These are phyloP conservation scores for Daedaleopsis sinensis DNA, from an alignment of 768 basidiomycete genomes.

Conservation along the genomic window DNA sequence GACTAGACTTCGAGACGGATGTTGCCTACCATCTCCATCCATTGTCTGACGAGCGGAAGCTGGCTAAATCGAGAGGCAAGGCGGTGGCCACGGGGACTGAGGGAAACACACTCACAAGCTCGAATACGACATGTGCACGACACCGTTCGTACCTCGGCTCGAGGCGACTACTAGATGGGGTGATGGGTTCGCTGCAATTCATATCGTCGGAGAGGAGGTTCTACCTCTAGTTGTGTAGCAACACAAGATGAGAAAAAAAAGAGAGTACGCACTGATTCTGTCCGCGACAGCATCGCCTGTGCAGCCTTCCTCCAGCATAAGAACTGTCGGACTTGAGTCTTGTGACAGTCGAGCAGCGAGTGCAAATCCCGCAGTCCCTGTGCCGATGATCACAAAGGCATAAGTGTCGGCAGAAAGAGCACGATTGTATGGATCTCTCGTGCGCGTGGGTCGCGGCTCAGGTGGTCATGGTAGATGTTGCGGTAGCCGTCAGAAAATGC, in stretches of 20 bases:
- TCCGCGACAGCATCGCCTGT: slow-evolving; percentile 42
- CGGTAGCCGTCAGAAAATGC: slow-evolving; percentile 20
- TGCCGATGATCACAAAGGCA: slow-evolving; percentile 57
- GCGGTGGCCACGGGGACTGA: slow-evolving; percentile 21
- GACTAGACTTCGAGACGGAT: slow-evolving; percentile 44
- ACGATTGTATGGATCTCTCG: slow-evolving; percentile 44
- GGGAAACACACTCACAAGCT: slow-evolving; percentile 46
- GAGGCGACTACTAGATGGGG: slow-evolving; percentile 51
- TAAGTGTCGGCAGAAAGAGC: slow-evolving; percentile 42
- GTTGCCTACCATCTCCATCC: slow-evolving; percentile 52
- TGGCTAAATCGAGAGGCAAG: slow-evolving; percentile 37
- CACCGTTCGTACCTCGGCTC: slow-evolving; percentile 56
- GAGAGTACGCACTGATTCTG: slow-evolving; percentile 13
- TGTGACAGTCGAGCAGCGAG: slow-evolving; percentile 50
- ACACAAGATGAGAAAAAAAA: background rate
- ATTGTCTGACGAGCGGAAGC: slow-evolving; percentile 53
- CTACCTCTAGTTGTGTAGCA: slow-evolving; percentile 45
- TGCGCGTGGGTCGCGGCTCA: slow-evolving; percentile 19
- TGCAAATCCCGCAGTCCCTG: slow-evolving; percentile 50
- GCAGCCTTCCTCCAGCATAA: slow-evolving; percentile 48
- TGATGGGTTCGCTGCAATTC: slow-evolving; percentile 59
- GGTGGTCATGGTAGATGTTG: slow-evolving; percentile 22
- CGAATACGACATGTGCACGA: slow-evolving; percentile 51
- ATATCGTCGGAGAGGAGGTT: slow-evolving; percentile 47
- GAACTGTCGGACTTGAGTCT: slow-evolving; percentile 45